Conservation (phyloP, 2,329 filamentous ascomycete species). For the Aureobasidium sp. region DNA sequence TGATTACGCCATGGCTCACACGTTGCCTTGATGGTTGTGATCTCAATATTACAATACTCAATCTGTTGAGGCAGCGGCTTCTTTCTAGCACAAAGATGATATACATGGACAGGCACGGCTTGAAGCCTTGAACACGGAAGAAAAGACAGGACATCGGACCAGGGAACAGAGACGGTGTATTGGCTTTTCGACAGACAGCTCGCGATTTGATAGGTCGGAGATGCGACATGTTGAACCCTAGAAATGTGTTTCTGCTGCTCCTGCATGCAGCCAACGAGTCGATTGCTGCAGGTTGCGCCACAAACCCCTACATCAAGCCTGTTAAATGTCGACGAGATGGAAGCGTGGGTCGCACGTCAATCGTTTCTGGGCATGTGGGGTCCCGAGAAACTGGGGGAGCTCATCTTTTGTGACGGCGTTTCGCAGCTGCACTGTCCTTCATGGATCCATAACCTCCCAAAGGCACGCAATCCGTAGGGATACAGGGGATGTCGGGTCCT, state of each 20-base stretch:
- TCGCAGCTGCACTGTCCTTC: background rate
- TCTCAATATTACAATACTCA: background rate
- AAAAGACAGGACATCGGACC: background rate
- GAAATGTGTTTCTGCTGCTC: background rate
- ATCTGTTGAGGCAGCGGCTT: background rate
- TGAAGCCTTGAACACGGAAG: background rate
- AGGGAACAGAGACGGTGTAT: background rate
- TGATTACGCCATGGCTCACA: background rate
- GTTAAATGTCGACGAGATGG: background rate
- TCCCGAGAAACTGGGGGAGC: background rate
- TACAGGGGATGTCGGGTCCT: background rate
- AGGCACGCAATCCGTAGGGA: background rate
- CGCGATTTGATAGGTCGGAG: background rate
- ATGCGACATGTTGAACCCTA: background rate
- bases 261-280: background rate
- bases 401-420: background rate
- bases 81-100: no score
- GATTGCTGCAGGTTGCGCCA: background rate
- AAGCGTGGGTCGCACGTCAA: conserved; percentile 6
- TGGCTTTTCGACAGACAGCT: background rate
- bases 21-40: background rate
- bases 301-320: background rate
- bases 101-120: background rate
- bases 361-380: conserved; percentile 3
- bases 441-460: background rate